Evolutionary conservation across 2,329 filamentous ascomycete species (phyloP), one percentile per base, ranked within the genome.

Genomic region (Hymenotorrendiella dingleyae): DNA sequence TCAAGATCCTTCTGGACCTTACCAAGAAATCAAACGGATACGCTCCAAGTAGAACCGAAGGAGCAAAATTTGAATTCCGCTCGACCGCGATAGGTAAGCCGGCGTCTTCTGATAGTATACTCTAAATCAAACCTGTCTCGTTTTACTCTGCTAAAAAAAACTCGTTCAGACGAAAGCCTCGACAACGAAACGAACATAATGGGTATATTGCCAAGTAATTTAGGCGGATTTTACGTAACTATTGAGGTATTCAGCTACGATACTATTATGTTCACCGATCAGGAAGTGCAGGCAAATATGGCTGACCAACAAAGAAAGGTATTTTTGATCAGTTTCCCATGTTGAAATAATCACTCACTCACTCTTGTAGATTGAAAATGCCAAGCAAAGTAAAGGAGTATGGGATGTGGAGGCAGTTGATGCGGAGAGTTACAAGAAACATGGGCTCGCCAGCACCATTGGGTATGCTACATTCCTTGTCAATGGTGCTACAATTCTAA

Each of bases 391-490:
- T 12, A 22, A 39, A 20, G 27, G 27, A 3, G 16, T 16, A 12
- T 39, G 36, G 36, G 26, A 46, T 28, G 30, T 10, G 6, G 16
- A 34, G 4, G 36, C 30, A 16, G 26, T 48, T 2, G 46, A 46
- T 16, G 17, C 22, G 10, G 24, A 36, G 12, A 48, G 23, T 19
- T 45, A 33, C 12, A 43, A 46, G 16, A 43, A 48, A 33, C 36
- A 43, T 14, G 43, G 40, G 3, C 41, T 47, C 16, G 42, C 34
- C 0, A 36, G n/a, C 7, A 23, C 40, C 12, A 11, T 26, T 19
- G 11, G 19, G 30, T 46, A 41, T 16, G 43, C 41, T 20, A 3
- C 9, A 41, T 33, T 37, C 6, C 45, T 38, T 19, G 23, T 46
- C 6, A 27, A 45, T 6, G 16, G 26, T 9, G 9, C 33, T 3